Conservation (phyloP, 768 basidiomycete species). For the Cubamyces sp. region DNA sequence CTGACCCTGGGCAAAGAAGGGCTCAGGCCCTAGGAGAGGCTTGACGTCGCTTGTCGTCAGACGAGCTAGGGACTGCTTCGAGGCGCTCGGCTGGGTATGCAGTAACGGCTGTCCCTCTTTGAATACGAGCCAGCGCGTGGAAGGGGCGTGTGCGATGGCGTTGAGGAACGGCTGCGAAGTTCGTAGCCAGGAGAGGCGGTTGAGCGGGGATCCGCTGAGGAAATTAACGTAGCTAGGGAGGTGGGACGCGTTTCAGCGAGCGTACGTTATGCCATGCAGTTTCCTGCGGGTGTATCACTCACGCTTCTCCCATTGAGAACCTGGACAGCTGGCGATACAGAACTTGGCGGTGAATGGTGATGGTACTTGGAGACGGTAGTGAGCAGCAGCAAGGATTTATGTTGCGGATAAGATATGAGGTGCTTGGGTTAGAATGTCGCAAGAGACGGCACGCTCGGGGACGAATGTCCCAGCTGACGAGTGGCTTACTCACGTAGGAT, state of each 20-base stretch:
- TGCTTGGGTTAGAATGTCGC: background rate
- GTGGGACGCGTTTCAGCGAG: background rate
- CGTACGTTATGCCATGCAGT: slow-evolving; percentile 15
- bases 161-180: slow-evolving; percentile 78
- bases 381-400: background rate
- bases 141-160: slow-evolving; percentile 57
- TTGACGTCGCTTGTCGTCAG: slow-evolving; percentile 65
- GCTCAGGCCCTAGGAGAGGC: slow-evolving; percentile 64
- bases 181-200: slow-evolving; percentile 83
- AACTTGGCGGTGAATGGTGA: slow-evolving; percentile 22
- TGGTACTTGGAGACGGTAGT: background rate
- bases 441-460: background rate
- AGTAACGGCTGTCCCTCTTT: slow-evolving; percentile 71
- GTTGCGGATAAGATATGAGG: background rate
- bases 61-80: slow-evolving; percentile 49
- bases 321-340: slow-evolving; percentile 9
- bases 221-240: slow-evolving; percentile 51
- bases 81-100: slow-evolving; percentile 30
- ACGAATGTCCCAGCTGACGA: slow-evolving; percentile 5
- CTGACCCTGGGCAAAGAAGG: slow-evolving; percentile 74
- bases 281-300: slow-evolving; percentile 14
- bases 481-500: slow-evolving; percentile 11
- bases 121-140: slow-evolving; percentile 81
- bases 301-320: slow-evolving; percentile 20
- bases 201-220: slow-evolving; percentile 68